These are phyloP conservation scores for Theileria sp. DNA, from an alignment of 169 alveolate genomes.

Conservation along the genomic window DNA sequence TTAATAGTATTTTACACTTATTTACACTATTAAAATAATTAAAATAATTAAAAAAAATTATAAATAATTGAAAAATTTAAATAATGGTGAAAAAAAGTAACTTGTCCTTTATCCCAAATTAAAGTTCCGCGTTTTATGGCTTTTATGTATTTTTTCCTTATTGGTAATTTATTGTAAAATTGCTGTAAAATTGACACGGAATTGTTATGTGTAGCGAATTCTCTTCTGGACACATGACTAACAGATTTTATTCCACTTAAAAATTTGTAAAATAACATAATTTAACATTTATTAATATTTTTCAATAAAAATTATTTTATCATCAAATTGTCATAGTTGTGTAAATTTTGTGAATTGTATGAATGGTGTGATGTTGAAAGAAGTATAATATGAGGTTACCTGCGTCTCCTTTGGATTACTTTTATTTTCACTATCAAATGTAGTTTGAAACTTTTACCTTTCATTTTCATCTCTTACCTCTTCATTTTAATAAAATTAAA, in stretches of 20 bases:
- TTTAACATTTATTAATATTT: constrained; percentile 1
- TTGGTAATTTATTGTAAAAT: constrained; percentile 76
- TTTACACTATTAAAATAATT: too few relatives aligned
- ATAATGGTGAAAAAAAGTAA: background rate
- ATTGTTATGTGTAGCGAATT: constrained; percentile 71
- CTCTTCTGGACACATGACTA: background rate
- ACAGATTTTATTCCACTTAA: background rate
- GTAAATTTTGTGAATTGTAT: too few relatives aligned
- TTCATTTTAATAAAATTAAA: background rate
- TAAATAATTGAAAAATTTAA: background rate
- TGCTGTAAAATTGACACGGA: constrained; percentile 82
- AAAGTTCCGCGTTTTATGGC: constrained; percentile 81
- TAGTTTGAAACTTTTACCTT: background rate
- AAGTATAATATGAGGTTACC: background rate
- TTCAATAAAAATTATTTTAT: too few relatives aligned
- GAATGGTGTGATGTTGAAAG: background rate
- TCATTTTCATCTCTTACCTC: background rate
- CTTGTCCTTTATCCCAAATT: constrained; percentile 84
- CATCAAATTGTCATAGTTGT: too few relatives aligned
- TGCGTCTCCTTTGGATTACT: background rate
- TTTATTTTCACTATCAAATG: background rate
- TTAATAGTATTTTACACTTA: too few relatives aligned
- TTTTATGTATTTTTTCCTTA: constrained; percentile 72
- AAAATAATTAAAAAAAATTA: too few relatives aligned
- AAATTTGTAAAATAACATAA: background rate